Conservation (phyloP, 2,329 filamentous ascomycete genomes). For the Diaporthe sp. region DNA sequence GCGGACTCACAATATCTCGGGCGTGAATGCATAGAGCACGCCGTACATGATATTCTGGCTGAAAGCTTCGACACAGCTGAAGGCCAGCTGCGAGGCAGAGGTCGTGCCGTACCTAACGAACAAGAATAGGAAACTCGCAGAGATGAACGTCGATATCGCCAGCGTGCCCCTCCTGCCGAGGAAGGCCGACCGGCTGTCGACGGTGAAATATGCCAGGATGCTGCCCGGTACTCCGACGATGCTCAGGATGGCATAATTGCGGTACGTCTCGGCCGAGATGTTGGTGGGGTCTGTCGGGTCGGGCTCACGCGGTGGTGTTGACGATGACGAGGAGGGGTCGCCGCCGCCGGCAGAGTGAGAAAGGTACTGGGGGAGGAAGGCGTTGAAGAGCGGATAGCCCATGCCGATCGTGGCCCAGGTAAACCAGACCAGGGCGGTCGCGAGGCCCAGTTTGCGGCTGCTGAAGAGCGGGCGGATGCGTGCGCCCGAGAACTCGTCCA, state of each 20-base stretch:
- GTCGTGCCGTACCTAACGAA: constrained; percentile 73
- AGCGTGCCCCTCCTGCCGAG: constrained; percentile 81
- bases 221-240: constrained; percentile 83
- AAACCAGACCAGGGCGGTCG: constrained; percentile 77
- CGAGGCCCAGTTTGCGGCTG: constrained; percentile 63
- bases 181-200: constrained; percentile 73
- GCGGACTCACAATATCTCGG: constrained; percentile 72
- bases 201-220: constrained; percentile 79
- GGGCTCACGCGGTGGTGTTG: constrained; percentile 46
- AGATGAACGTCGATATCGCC: constrained; percentile 75
- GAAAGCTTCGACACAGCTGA: constrained; percentile 78
- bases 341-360: constrained; percentile 60
- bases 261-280: constrained; percentile 71
- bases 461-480: constrained; percentile 77
- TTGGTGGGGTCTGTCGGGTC: constrained; percentile 49
- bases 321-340: not conserved
- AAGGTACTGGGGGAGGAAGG: constrained; percentile 90
- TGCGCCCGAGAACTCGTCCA: constrained; percentile 76
- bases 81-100: constrained; percentile 71
- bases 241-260: constrained; percentile 86
- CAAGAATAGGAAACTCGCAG: constrained; percentile 77
- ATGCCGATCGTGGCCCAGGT: constrained; percentile 87
- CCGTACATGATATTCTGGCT: constrained; percentile 84
- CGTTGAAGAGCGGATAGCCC: constrained; percentile 90
- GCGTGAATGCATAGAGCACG: constrained; percentile 82